These are phyloP conservation scores for Opeltia flavorubescens DNA, from an alignment of 495 filamentous ascomycete genomes.

Conservation along the genomic window DNA sequence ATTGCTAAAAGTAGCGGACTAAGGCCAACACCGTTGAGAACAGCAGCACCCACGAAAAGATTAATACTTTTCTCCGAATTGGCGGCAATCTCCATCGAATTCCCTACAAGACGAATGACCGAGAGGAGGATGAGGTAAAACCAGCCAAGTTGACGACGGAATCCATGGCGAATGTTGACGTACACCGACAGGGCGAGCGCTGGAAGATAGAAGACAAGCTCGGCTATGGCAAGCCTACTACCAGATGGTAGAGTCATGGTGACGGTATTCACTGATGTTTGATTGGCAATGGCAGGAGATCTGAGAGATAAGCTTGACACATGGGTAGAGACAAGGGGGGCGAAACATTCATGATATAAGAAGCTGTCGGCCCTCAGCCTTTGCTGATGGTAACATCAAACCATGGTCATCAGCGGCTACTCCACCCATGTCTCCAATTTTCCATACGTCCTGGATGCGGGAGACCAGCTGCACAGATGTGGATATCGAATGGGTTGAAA, in stretches of 20 bases:
- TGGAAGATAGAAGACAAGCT: constrained; percentile 9
- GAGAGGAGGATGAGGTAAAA: constrained; percentile 8
- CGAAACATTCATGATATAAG: no score
- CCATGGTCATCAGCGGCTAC: no score
- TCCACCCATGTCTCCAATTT: no score
- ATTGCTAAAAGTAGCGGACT: constrained; percentile 10
- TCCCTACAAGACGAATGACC: constrained; percentile 7
- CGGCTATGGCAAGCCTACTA: constrained; percentile 10
- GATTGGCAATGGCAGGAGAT: no score
- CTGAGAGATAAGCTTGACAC: no score
- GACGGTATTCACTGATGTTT: no score
- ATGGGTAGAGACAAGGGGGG: no score
- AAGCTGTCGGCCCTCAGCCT: no score
- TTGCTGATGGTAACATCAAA: no score
- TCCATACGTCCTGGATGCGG: no score
- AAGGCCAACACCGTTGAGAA: constrained; percentile 8
- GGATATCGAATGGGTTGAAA: no score
- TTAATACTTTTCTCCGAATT: not conserved
- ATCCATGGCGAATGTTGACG: constrained; percentile 10
- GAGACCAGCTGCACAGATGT: no score
- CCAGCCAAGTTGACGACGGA: constrained; percentile 7
- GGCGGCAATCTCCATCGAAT: constrained; percentile 4
- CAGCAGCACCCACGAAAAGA: constrained; percentile 1
- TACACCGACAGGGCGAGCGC: constrained; percentile 3
- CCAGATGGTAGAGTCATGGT: not conserved